Base-by-base conservation (phyloP, 805 yeast genomes). In the Torulaspora franciscae region DNA sequence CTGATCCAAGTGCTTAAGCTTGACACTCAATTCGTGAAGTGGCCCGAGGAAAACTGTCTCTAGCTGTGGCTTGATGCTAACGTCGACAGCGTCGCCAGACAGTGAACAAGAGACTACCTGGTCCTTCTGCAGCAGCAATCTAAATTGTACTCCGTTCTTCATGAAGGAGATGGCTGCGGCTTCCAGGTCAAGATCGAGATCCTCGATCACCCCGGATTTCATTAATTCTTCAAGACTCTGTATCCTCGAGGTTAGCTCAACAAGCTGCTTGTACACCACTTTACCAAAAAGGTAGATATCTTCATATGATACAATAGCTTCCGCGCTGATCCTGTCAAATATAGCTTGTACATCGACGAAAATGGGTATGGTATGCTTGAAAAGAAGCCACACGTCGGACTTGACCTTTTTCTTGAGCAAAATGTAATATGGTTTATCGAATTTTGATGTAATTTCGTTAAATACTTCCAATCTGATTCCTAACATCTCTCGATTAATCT, bases 391-490 rank as follows among this genome's bases (percentile, higher is more conserved):
- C 5, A 33, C 32, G 13, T 56, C 55, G 0, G 52, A 43, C 43
- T 67, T 66, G 1, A 24, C 8, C 13, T 54, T 49, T 33, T 52
- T 59, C 41, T 66, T 66, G 17, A 69, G 51, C 11, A 70, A 50
- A 5, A 70, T 45, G 42, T 69, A 70, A 42, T 61, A 61, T 3
- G 73, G 72, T 13, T 52, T 52, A 22, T 68, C 70, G 49, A 65
- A 69, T 22, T 37, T 47, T 4, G 54, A 24, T 6, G 39, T 42
- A 1, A 42, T 10, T 15, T 61, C 64, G 40, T 68, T 62, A 43
- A 62, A 69, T 1, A 67, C 50, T 45, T 70, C 74, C n/a, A 70
- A 56, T 32, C 74, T 51, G n/a, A 70, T 55, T 2, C 73, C 73
- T 0, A 69, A 13, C 52, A 68, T 57, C 15, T 54, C 52, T 33